Evolutionary conservation across 441 rosid species (phyloP).

Genomic region (Mallotus repandus): DNA sequence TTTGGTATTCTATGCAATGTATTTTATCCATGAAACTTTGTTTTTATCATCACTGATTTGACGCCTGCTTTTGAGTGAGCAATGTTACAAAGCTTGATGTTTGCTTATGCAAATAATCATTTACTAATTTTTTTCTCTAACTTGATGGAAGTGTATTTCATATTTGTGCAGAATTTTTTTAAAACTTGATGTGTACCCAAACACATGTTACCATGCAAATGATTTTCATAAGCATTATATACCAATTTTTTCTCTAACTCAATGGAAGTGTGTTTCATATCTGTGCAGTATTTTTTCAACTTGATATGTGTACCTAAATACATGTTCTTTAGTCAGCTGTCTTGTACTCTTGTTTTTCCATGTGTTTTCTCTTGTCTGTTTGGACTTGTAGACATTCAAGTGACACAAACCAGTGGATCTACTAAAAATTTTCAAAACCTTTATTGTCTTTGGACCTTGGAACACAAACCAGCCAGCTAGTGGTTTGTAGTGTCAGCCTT

Average conservation of each 20-base stretch:
- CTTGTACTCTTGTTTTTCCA: not conserved
- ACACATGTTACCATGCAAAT: not conserved
- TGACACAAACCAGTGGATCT: not conserved
- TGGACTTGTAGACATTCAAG: not conserved
- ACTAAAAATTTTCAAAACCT: not conserved
- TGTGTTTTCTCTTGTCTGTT: not conserved
- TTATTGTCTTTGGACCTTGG: not conserved
- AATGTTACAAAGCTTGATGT: not conserved
- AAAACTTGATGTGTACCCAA: not conserved
- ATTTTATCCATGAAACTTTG: conserved; percentile 4
- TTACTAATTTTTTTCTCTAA: not conserved
- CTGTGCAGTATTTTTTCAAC: not conserved
- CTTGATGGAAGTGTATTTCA: not conserved
- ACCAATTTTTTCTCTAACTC: not conserved
- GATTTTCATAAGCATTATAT: conserved; percentile 1
- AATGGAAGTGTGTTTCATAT: not conserved
- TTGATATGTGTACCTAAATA: not conserved
- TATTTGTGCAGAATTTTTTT: not conserved
- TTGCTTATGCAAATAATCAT: not conserved
- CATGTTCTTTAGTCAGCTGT: not conserved
- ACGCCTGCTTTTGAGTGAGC: not conserved
- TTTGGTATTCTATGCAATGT: conserved; percentile 5
- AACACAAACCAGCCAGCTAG: not conserved
- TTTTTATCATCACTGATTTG: not conserved
- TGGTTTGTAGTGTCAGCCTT: not conserved